Base-by-base conservation (phyloP, 2,329 filamentous ascomycete genomes). In the Fusarium sp. region DNA sequence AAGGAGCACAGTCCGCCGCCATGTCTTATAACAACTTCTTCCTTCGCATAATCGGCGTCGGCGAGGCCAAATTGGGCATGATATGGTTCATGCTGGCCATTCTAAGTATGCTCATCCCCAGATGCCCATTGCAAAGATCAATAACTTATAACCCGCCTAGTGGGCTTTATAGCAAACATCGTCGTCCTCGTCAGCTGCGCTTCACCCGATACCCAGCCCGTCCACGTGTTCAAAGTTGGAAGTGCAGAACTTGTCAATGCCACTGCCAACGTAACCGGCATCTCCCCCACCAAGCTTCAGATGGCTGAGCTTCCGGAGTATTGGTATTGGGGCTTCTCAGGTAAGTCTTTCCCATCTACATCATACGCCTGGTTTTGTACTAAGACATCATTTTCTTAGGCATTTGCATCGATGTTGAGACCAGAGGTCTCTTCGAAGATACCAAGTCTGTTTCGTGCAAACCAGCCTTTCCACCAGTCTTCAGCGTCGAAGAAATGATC, bases 301-400 rank as follows among this genome's bases (percentile, higher is more conserved):
- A 40, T 27, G 5, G 11, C 18, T 8, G 44, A 48, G 24, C 44
- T 57, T 7, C 54, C 42, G 1, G 54, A 57, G 2, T 30, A 57
- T 29, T 57, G 54, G 44, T 57, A 57, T 4, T 57, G 44, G 54
- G 54, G 54, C 4, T 16, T 49, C 7, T 51, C 54, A 11, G 54
- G 54, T 51, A 2, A 11, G 18, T 4, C 13, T 44, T 6, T 10
- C 2, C 14, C 8, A 2, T 6, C 3, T 24, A 4, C 7, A 2
- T 12, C 4, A 11, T 18, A 2, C 1, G 4, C 3, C 25, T 4
- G 5, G 18, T 3, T 3, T 27, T n/a, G 12, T n/a, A 7, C 22
- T 47, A 2, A 34, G 12, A 7, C 3, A 6, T 20, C 20, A 20
- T 20, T 20, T 20, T 20, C 20, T 20, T 12, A 55, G 42, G 54